Base-by-base conservation (phyloP, 148 eudicot genomes). In the Fagopyrum esculentum region DNA sequence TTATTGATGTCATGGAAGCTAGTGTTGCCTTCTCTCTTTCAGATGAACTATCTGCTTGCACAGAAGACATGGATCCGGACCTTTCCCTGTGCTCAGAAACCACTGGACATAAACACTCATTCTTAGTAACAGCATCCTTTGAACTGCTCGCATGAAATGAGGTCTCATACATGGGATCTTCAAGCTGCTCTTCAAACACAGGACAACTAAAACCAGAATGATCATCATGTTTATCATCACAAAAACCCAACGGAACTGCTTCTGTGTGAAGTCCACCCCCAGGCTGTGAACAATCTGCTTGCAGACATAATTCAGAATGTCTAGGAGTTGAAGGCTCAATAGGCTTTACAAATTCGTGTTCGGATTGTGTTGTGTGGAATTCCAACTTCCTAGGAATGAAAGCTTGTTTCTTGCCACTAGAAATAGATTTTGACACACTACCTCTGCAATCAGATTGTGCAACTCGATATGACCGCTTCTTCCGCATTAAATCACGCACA, bases 401-500 rank as follows among this genome's bases (percentile, higher is more conserved):
- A 48, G 9, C 40, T 77, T 71, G 51, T 12, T 71, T 35, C 35
- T 71, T 30, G 15, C 9, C 55, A 30, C 74, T 17, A 46, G 35
- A 46, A 71, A 15, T 16, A 49, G 55, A 46, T 71, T 71, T 47
- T 71, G 74, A 71, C 60, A 75, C 76, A 56, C 59, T 64, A 80
- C 74, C 77, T 22, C 74, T 78, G 69, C 19, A 48, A 69, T 80
- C 84, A 76, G 80, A 76, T 30, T 79, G 71, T 74, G 84, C 91
- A 57, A 56, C 71, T 71, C 74, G 81, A 45, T 80, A 69, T 75
- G 83, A 76, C 44, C 91, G 88, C 71, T 88, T 96, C 85, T 82
- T 87, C 82, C 97, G 91, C 98, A 96, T 96, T 74, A 96, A 81
- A 75, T 96, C 99, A 55, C 99, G 86, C 69, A 90, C 80, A 63